Conservation (phyloP, 768 basidiomycete species). For the Lactarius evosmus region DNA sequence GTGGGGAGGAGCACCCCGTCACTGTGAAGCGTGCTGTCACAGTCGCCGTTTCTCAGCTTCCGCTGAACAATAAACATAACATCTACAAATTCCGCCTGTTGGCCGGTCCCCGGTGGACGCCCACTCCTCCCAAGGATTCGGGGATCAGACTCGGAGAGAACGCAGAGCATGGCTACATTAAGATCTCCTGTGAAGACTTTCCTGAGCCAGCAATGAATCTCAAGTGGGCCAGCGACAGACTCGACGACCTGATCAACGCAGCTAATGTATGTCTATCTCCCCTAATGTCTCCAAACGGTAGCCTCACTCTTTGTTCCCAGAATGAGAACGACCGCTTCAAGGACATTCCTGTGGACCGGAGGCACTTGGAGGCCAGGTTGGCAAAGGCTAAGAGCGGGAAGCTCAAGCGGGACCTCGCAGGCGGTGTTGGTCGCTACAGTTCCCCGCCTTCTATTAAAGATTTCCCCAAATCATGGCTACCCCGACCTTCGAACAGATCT, state of each 20-base stretch:
- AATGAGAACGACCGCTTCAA: slow-evolving; percentile 46
- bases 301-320: slow-evolving; percentile 31
- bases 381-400: slow-evolving; percentile 74
- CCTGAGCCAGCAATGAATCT: slow-evolving; percentile 81
- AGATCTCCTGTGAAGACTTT: slow-evolving; percentile 89
- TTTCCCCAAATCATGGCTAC: slow-evolving; percentile 29
- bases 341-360: slow-evolving; percentile 74
- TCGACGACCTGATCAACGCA: slow-evolving; percentile 73
- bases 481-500: slow-evolving; percentile 29
- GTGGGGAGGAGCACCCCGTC: slow-evolving; percentile 72
- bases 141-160: slow-evolving; percentile 48
- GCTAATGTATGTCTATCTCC: slow-evolving; percentile 68
- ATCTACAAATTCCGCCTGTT: slow-evolving; percentile 84
- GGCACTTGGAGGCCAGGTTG: slow-evolving; percentile 71
- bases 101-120: slow-evolving; percentile 85
- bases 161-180: slow-evolving; percentile 76
- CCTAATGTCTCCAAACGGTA: not conserved
- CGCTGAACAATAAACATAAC: slow-evolving; percentile 59
- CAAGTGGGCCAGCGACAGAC: slow-evolving; percentile 87
- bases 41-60: slow-evolving; percentile 69
- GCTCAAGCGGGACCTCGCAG: slow-evolving; percentile 27
- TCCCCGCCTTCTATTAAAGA: slow-evolving; percentile 28
- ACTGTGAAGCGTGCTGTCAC: slow-evolving; percentile 69
- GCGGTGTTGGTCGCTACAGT: slow-evolving; percentile 23
- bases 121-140: slow-evolving; percentile 64